Evolutionary conservation across 768 basidiomycete species (phyloP), one percentile per base, ranked within the genome.

Genomic region (Leccinum imitatum): DNA sequence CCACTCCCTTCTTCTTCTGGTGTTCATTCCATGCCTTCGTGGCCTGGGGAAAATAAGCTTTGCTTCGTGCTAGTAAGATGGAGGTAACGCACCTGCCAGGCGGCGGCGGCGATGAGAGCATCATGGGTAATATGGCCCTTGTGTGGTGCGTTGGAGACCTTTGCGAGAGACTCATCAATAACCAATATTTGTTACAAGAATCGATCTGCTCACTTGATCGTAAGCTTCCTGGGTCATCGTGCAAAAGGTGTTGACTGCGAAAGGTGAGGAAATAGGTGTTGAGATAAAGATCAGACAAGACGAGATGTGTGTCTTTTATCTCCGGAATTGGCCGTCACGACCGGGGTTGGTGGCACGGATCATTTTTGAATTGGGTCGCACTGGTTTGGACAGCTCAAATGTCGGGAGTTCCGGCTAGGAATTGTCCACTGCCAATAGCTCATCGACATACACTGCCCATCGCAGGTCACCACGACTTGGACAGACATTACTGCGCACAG

Each of bases 21-120:
- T 90, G 89, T 0, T 83, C 63, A 62, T 89, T 79, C 67, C 82
- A 90, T 2, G 84, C 81, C 70, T 87, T 88, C 50, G 79, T 80
- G 58, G 87, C 87, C 86, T 85, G 59, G 13, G 35, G 33, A 48
- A 10, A 47, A 30, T 64, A 33, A 62, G 53, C 3, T n/a, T 35
- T 21, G n/a, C 21, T 7, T 15, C 25, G 9, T 56, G 23, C 35
- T 5, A 35, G 15, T 23, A 48, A 25, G 5, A 8, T 48, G 19
- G 9, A 44, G 41, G 31, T 1, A 21, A 54, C 73, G 14, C 35
- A 83, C 86, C 79, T 85, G 85, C 72, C 79, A 90, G 27, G 85
- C 73, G 9, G 87, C 87, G 52, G 89, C 89, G 41, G 75, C 87
- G 48, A 84, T 85, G 63, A 90, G 79, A 48, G 89, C 68, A 73